These are phyloP conservation scores for Lactarius pseudohatsudake DNA, from an alignment of 768 basidiomycete genomes.

Conservation along the genomic window DNA sequence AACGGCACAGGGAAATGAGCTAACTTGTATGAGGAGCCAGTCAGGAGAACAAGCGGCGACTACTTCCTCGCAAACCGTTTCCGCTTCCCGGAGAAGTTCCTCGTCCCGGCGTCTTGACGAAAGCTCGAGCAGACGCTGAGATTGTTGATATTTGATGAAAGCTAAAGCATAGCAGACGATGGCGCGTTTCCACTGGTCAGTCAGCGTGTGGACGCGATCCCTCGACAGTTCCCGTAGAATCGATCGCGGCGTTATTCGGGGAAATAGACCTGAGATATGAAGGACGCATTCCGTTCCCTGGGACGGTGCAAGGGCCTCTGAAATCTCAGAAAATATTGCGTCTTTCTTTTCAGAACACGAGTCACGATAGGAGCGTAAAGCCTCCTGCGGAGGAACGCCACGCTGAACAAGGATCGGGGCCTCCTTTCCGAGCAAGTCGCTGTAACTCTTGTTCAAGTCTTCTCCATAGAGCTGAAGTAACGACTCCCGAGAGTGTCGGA, in stretches of 20 bases:
- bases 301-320: background rate
- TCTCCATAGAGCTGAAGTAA: constrained; percentile 12
- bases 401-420: too few species aligned
- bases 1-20: background rate
- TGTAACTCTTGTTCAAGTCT: background rate
- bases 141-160: constrained; percentile 16
- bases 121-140: constrained; percentile 13
- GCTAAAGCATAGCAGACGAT: constrained; percentile 6
- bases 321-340: constrained; percentile 1
- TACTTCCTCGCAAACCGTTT: background rate
- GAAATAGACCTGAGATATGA: constrained; percentile 6
- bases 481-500: background rate
- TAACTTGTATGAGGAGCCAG: constrained; percentile 21
- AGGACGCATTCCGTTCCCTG: background rate
- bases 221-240: constrained; percentile 28
- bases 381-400: background rate
- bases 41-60: constrained; percentile 2
- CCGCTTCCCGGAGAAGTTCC: constrained; percentile 7
- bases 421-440: background rate
- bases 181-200: background rate
- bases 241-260: constrained; percentile 14
- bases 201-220: constrained; percentile 20
- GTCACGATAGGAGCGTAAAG: background rate
- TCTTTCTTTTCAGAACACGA: constrained; percentile 1
- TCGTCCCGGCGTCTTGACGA: background rate